These are phyloP conservation scores for Cubamyces lactineus DNA, from an alignment of 768 basidiomycete genomes.

Conservation along the genomic window DNA sequence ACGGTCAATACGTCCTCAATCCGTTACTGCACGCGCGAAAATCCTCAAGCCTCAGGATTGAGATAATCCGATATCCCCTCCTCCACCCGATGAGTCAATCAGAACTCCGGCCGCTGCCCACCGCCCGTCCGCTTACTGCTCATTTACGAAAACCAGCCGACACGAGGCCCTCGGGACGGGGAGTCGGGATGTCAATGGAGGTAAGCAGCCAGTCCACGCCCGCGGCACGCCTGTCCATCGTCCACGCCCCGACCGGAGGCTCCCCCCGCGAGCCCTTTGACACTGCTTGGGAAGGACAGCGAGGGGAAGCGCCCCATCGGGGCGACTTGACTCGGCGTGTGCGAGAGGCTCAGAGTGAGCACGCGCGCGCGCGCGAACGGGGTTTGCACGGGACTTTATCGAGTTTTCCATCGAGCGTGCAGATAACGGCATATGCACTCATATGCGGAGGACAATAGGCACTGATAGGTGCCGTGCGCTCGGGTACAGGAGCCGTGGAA, in stretches of 20 bases:
- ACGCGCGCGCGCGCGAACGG: conserved; percentile 26
- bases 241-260: conserved; percentile 6
- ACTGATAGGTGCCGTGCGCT: conserved; percentile 28
- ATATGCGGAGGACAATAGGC: conserved; percentile 30
- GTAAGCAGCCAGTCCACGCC: neutral
- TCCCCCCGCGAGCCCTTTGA: conserved; percentile 11
- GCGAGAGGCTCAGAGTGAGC: conserved; percentile 17
- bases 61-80: conserved; percentile 19
- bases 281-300: conserved; percentile 10
- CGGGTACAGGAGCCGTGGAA: conserved; percentile 27
- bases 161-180: conserved; percentile 24
- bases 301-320: conserved; percentile 13
- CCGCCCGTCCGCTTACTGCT: conserved; percentile 18
- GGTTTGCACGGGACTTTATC: conserved; percentile 31
- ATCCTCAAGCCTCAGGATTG: neutral
- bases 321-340: conserved; percentile 30
- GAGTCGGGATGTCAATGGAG: conserved; percentile 14
- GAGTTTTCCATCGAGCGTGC: conserved; percentile 22
- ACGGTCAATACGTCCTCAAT: neutral
- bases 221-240: conserved; percentile 2
- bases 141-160: conserved; percentile 19
- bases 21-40: conserved; percentile 5
- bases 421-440: conserved; percentile 32
- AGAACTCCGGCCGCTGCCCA: conserved; percentile 8
- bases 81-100: conserved; percentile 22